These are phyloP conservation scores for Arbutus unedo DNA, from an alignment of 148 eudicot genomes.

Conservation along the genomic window DNA sequence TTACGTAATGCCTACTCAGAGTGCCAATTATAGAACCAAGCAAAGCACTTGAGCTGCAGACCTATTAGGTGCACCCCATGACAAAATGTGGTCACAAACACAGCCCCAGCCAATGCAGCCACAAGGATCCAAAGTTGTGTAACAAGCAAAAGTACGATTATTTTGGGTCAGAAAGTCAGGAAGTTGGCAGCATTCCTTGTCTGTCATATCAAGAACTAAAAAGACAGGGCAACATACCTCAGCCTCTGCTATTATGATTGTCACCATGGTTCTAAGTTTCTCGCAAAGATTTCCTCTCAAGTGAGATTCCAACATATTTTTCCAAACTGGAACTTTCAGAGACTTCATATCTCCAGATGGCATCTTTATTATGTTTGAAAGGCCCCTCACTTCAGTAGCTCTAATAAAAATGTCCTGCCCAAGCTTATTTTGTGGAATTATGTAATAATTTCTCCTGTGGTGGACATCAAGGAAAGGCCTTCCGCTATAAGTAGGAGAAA, in stretches of 20 bases:
- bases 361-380: slow-evolving; percentile 68
- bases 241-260: slow-evolving; percentile 75
- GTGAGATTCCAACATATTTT: slow-evolving; percentile 86
- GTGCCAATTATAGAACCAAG: not conserved
- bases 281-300: slow-evolving; percentile 51
- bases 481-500: slow-evolving; percentile 43
- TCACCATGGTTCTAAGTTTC: slow-evolving; percentile 62
- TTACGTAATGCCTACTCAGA: not conserved
- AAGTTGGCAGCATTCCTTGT: not conserved
- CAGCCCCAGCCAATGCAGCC: slow-evolving; percentile 1
- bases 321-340: slow-evolving; percentile 75
- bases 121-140: too few relatives aligned
- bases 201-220: not conserved
- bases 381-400: slow-evolving; percentile 64
- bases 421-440: slow-evolving; percentile 84
- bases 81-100: slow-evolving; percentile 3
- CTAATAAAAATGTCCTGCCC: slow-evolving; percentile 88
- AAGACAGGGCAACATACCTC: slow-evolving; percentile 47
- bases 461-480: slow-evolving; percentile 57
- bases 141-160: not conserved
- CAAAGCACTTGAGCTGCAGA: not conserved
- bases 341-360: slow-evolving; percentile 83
- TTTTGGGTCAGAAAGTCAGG: not conserved
- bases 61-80: slow-evolving; percentile 3
- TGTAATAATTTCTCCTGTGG: slow-evolving; percentile 63